Base-by-base conservation (phyloP, 31 red algal genomes). In the Odonthalia washingtoniensis region DNA sequence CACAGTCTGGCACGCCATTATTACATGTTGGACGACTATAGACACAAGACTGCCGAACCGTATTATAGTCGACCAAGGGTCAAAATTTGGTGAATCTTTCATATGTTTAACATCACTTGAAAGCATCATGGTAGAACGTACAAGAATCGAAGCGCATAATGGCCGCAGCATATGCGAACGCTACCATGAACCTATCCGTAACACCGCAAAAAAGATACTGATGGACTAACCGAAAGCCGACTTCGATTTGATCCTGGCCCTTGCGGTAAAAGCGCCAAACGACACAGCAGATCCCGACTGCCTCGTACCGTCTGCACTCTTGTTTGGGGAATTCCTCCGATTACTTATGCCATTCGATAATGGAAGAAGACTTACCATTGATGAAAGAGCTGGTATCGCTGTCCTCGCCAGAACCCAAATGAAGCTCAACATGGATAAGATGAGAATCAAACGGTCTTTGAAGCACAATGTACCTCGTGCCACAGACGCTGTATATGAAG, bases 11-110 rank as follows among this genome's bases (percentile, higher is more conserved):
- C 18, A 32, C 4, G 66, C 64, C 3, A 37, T 78, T n/a, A 16
- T 78, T 2, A 4, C 0, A 6, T 77, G 62, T 66, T 90, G 64
- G 78, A 2, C 26, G n/a, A 36, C 21, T 52, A 52, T 52, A 78
- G 9, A 57, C 49, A 57, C 49, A 9, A 70, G 83, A 26, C 21
- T 87, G 21, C 83, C 83, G 28, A 87, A 77, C 83, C 12, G 85
- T 32, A 88, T 80, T 27, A 63, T 88, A 36, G 74, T 88, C 27
- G 85, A 88, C 46, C 74, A 88, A 67, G 74, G 74, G 6, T 64
- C 53, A 76, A 1, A 31, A 44, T 66, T 77, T 33, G 70, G 60
- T 3, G 4, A 78, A 4, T 33, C 30, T 4, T 87, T 64, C 46
- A 52, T 78, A 14, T 6, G 37, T 52, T 49, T 85, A 5, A 70